A percentile compares a stretch with the other conserved stretches of the same genome.
Evolutionary conservation across 306 rosid genomes (phyloP).

Genomic region (barrel medic (Medicago truncatula)): MtrunA17r5.0-ANR NC_053046.1:16470001-16470500

Average conservation of each 20-base stretch:
- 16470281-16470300: background rate
- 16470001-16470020: background rate
- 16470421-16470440: background rate
- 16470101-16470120: background rate
- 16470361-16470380: background rate
- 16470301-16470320: background rate
- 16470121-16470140: background rate
- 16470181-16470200: background rate
- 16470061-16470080: no score
- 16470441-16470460: background rate
- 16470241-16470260: background rate
- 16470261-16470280: background rate
- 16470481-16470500: constrained; percentile 1
- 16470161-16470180: background rate
- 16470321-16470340: no score
- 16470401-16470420: background rate
- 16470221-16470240: background rate
- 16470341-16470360: no score
- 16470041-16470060: no score
- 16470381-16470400: background rate
- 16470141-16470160: background rate
- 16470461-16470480: background rate
- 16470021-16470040: background rate
- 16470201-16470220: background rate
- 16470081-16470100: background rate